Conservation (phyloP, 495 filamentous ascomycete species). For the Rostrohypoxylon terebratum region DNA sequence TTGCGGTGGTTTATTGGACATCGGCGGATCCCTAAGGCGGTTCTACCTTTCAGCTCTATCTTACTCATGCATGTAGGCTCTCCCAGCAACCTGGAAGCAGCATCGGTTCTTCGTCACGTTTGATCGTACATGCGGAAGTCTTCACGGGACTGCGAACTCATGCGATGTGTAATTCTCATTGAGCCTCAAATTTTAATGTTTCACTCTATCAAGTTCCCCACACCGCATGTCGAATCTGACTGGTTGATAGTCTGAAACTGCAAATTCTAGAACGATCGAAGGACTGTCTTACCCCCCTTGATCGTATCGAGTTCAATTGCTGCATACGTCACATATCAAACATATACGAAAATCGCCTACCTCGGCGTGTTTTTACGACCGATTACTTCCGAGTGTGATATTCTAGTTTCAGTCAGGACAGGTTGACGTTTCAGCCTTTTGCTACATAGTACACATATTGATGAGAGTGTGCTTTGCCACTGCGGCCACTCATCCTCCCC, state of each 20-base stretch:
- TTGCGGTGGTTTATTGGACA: background rate
- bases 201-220: background rate
- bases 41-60: background rate
- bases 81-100: background rate
- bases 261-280: background rate
- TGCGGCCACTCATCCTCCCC: background rate
- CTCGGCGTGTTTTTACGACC: background rate
- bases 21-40: background rate
- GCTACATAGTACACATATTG: background rate
- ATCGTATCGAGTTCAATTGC: background rate
- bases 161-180: background rate
- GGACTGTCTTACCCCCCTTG: background rate
- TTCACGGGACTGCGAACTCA: background rate
- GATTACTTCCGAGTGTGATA: background rate
- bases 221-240: background rate
- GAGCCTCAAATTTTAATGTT: background rate
- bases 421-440: background rate
- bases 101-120: background rate
- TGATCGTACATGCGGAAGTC: background rate
- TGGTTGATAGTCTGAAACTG: background rate
- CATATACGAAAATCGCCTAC: background rate
- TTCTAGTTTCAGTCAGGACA: background rate
- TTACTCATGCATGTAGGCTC: background rate
- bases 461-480: background rate
- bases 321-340: background rate